phyloP scores from a whole-genome alignment of 495 filamentous ascomycete genomes.

The Neurospora cerealis region DNA sequence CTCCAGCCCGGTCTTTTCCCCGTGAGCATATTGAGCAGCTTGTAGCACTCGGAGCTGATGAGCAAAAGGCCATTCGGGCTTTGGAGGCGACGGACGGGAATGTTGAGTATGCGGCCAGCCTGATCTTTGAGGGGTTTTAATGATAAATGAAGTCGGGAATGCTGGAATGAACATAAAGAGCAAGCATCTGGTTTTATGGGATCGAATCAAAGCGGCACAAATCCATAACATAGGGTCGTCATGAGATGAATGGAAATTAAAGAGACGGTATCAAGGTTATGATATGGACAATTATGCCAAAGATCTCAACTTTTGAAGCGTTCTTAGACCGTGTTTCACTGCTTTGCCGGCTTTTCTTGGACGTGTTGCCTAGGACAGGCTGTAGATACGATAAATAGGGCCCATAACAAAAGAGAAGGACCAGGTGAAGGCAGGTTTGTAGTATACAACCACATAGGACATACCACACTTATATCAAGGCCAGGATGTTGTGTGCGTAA shows the following conservation, averaged over 20 bases:
- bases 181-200: not conserved
- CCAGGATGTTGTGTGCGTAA: not conserved
- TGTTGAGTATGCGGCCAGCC: slow-evolving; percentile 73
- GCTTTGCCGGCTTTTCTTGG: not conserved
- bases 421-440: not conserved
- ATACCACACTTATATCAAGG: not conserved
- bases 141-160: not conserved
- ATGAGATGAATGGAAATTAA: not conserved
- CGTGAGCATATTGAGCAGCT: slow-evolving; percentile 59
- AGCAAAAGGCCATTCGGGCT: slow-evolving; percentile 67
- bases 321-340: not conserved
- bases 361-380: not conserved
- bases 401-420: not conserved
- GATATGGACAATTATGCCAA: not conserved
- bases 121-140: slow-evolving; percentile 53
- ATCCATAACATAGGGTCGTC: not conserved
- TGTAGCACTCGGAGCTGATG: slow-evolving; percentile 67
- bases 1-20: slow-evolving; percentile 35
- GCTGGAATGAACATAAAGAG: not conserved
- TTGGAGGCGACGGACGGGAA: slow-evolving; percentile 77
- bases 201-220: not conserved
- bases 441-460: not conserved
- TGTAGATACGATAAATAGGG: not conserved
- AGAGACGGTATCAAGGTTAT: not conserved
- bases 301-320: not conserved